Evolutionary conservation across 139 green algal genomes (phyloP).

Genomic region (Asterochloris sp.): DNA sequence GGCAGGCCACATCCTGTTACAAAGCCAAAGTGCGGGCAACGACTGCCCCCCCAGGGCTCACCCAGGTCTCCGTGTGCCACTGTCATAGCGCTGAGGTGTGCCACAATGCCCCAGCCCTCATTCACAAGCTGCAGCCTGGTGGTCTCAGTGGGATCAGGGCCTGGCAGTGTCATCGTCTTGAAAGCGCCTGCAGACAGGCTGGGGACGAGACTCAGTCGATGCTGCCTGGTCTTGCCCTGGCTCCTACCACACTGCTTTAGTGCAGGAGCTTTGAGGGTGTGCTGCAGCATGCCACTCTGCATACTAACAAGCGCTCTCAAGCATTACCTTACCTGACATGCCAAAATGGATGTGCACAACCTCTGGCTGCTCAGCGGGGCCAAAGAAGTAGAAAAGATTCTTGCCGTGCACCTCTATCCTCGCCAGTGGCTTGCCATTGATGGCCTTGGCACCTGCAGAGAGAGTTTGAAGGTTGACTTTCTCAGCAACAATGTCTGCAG

Average conservation of each 20-base stretch:
- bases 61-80: conserved; percentile 49
- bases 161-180: conserved; percentile 21
- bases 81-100: conserved; percentile 80
- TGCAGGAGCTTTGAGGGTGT: too few species aligned
- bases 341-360: conserved; percentile 85
- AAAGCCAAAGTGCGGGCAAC: neutral
- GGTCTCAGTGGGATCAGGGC: conserved; percentile 50
- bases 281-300: too few species aligned
- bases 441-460: conserved; percentile 42
- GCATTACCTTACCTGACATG: conserved; percentile 42
- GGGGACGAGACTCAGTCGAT: too few species aligned
- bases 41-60: neutral
- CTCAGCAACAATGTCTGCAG: neutral
- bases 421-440: conserved; percentile 50
- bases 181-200: conserved; percentile 23
- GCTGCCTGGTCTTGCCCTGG: neutral
- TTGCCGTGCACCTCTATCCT: conserved; percentile 75
- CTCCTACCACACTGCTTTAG: neutral
- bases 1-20: neutral
- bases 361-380: conserved; percentile 12
- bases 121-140: conserved; percentile 57
- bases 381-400: conserved; percentile 89
- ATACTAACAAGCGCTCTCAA: conserved; percentile 28
- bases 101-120: conserved; percentile 41
- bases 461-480: neutral